phyloP scores from a whole-genome alignment of 176 grass and related monocot genomes.

The Alopecurus myosuroides region DNA sequence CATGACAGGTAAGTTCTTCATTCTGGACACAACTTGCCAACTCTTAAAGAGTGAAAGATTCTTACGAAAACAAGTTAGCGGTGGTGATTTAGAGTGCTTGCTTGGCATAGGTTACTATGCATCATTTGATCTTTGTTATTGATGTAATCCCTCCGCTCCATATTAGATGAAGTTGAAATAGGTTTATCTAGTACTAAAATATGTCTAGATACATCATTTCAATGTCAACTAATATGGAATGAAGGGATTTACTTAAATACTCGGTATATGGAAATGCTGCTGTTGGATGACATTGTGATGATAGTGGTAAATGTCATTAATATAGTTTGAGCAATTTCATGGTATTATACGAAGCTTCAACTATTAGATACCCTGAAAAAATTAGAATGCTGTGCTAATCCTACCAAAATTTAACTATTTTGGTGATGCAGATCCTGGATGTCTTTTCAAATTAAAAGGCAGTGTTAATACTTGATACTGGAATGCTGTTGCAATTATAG shows the following conservation, averaged over 20 bases:
- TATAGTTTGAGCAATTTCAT: neutral
- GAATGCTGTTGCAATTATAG: neutral
- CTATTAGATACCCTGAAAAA: neutral
- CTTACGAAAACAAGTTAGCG: neutral
- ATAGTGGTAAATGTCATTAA: neutral
- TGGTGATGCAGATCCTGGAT: neutral
- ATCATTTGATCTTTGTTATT: conserved; percentile 8
- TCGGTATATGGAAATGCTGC: neutral
- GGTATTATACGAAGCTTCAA: neutral
- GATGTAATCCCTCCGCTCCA: too few relatives aligned
- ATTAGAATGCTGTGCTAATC: neutral
- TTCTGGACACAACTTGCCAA: neutral
- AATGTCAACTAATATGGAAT: too few relatives aligned
- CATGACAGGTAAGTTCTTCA: conserved; percentile 56
- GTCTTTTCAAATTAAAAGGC: neutral
- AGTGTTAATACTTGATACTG: neutral
- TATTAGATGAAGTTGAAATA: too few relatives aligned
- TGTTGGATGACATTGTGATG: neutral
- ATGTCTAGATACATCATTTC: too few relatives aligned
- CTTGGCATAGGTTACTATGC: conserved; percentile 15
- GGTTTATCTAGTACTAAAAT: too few relatives aligned
- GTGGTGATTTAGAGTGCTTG: neutral
- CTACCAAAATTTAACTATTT: neutral
- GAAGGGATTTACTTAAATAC: too few relatives aligned
- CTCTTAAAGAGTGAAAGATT: neutral